phyloP scores from a whole-genome alignment of 2,329 filamentous ascomycete genomes.

The Pestalotiopsis sp. region DNA sequence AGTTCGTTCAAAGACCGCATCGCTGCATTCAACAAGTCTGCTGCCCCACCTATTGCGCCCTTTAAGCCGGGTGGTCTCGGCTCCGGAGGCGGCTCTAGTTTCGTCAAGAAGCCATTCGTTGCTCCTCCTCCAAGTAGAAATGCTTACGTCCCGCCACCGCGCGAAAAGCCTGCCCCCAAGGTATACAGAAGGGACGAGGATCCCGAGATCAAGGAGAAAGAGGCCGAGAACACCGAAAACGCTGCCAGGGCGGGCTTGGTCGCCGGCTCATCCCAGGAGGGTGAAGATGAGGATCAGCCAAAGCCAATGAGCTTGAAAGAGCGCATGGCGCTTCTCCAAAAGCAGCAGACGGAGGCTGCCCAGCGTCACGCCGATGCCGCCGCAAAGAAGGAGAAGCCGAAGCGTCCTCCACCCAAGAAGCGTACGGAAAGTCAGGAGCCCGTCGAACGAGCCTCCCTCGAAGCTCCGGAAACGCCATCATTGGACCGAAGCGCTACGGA shows the following conservation, averaged over 20 bases:
- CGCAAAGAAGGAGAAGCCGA: slow-evolving; percentile 85
- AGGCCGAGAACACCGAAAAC: slow-evolving; percentile 64
- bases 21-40: slow-evolving; percentile 91
- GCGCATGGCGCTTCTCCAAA: slow-evolving; percentile 89
- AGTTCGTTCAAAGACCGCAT: slow-evolving; percentile 94
- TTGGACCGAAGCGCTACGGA: slow-evolving; percentile 49
- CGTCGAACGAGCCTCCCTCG: slow-evolving; percentile 29
- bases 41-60: slow-evolving; percentile 82
- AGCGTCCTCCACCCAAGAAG: slow-evolving; percentile 73
- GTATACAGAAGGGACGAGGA: slow-evolving; percentile 88
- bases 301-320: slow-evolving; percentile 95
- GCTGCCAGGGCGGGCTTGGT: slow-evolving; percentile 69
- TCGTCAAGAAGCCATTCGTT: slow-evolving; percentile 97
- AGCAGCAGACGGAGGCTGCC: slow-evolving; percentile 89
- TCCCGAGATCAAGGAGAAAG: slow-evolving; percentile 65
- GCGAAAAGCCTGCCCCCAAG: slow-evolving; percentile 70
- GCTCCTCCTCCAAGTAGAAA: slow-evolving; percentile 91
- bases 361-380: slow-evolving; percentile 75
- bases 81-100: slow-evolving; percentile 57
- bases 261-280: slow-evolving; percentile 41
- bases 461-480: slow-evolving; percentile 34
- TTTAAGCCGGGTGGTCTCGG: slow-evolving; percentile 75
- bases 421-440: slow-evolving; percentile 49
- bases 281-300: slow-evolving; percentile 72
- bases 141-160: slow-evolving; percentile 78